Evolutionary conservation across 2,329 filamentous ascomycete species (phyloP).

Genomic region (Achaetomium macrosporum): DNA sequence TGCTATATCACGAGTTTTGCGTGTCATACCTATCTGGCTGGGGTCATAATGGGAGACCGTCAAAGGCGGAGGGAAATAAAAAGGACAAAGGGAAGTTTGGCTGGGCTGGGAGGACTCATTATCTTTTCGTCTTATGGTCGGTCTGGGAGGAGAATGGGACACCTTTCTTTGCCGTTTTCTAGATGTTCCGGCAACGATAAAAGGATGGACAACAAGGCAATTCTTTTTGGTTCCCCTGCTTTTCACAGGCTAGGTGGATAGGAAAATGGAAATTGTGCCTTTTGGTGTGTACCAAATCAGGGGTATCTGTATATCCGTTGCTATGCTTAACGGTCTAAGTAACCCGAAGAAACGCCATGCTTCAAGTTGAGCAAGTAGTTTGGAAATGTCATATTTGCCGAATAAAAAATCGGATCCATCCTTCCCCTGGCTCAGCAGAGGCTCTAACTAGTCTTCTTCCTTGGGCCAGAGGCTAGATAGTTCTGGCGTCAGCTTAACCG

Average conservation of each 20-base stretch:
- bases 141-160: neutral
- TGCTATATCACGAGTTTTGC: neutral
- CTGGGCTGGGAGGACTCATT: neutral
- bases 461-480: conserved; percentile 58
- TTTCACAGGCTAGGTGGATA: no score
- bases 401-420: no score
- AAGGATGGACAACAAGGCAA: no score
- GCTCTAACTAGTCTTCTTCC: conserved; percentile 36
- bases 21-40: neutral
- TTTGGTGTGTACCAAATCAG: no score
- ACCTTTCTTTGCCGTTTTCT: neutral
- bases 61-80: neutral
- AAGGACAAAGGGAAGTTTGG: neutral
- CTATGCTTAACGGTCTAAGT: no score
- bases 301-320: no score
- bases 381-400: no score
- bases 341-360: no score
- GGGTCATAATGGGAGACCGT: neutral
- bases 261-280: no score
- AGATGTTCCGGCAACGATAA: conserved; percentile 11
- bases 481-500: neutral
- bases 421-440: neutral
- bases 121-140: neutral
- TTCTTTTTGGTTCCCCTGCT: no score
- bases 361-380: no score